Conservation (phyloP, 148 eudicot genomes). For the Rhododendron simsii region DNA sequence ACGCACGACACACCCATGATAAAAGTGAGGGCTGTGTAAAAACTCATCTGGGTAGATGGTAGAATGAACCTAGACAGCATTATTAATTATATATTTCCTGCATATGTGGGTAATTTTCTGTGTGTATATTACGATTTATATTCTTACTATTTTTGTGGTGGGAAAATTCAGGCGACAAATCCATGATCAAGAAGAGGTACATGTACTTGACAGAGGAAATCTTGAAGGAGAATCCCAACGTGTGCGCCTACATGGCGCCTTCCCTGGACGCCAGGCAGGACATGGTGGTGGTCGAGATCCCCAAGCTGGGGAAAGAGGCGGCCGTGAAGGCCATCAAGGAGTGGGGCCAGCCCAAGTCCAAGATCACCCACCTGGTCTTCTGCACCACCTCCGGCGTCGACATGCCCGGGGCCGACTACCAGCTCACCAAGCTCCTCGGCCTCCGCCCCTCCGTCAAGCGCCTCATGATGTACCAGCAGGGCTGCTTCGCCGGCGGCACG, state of each 20-base stretch:
- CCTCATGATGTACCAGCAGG: slow-evolving; percentile 31
- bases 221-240: slow-evolving; percentile 16
- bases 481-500: slow-evolving; percentile 26
- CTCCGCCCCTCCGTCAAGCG: slow-evolving; percentile 24
- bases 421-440: slow-evolving; percentile 30
- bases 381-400: slow-evolving; percentile 28
- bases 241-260: slow-evolving; percentile 18
- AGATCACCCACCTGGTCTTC: slow-evolving; percentile 26
- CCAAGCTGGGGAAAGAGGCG: slow-evolving; percentile 21
- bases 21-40: too few species aligned
- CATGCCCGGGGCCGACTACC: slow-evolving; percentile 33
- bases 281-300: slow-evolving; percentile 22
- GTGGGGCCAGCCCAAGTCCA: slow-evolving; percentile 26
- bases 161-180: slow-evolving; percentile 17
- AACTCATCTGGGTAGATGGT: too few species aligned
- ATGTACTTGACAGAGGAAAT: slow-evolving; percentile 25
- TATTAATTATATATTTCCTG: too few species aligned
- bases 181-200: slow-evolving; percentile 23
- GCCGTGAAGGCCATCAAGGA: slow-evolving; percentile 23
- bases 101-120: not conserved
- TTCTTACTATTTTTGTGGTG: not conserved
- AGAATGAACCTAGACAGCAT: too few species aligned
- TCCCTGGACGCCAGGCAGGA: slow-evolving; percentile 26
- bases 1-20: too few species aligned
- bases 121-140: not conserved